phyloP scores from a whole-genome alignment of 495 filamentous ascomycete genomes.

The Cercophora newfieldiana region DNA sequence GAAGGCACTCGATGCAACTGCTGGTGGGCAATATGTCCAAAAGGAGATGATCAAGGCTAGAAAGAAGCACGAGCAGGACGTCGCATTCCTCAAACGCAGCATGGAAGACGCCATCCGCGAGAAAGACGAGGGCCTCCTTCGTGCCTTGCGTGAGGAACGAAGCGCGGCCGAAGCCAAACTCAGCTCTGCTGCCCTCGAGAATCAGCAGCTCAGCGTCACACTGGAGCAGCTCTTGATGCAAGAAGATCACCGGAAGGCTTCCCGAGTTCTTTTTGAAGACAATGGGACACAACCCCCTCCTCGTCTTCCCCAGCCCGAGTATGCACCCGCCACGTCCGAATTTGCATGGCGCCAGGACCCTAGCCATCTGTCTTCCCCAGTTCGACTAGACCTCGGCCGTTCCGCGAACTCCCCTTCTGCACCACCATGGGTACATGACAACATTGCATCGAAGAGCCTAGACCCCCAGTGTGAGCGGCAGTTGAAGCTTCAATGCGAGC shows the following conservation, averaged over 20 bases:
- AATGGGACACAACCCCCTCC: neutral
- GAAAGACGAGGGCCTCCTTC: neutral
- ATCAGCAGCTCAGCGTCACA: neutral
- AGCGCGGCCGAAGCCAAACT: neutral
- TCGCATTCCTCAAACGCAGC: conserved; percentile 21
- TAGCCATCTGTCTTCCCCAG: too few relatives aligned
- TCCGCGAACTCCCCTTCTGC: neutral
- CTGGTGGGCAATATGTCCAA: conserved; percentile 31
- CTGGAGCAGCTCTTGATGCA: neutral
- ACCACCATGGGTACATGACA: neutral
- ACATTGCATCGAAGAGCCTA: too few relatives aligned
- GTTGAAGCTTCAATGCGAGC: neutral
- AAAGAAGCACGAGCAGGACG: conserved; percentile 23
- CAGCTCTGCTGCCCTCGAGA: neutral
- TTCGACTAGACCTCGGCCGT: too few relatives aligned
- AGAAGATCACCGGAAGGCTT: neutral
- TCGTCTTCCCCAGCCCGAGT: neutral
- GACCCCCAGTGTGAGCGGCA: neutral
- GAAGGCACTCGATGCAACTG: conserved; percentile 31
- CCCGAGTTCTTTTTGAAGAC: neutral
- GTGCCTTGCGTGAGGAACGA: neutral
- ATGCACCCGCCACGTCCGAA: neutral
- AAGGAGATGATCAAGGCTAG: conserved; percentile 23
- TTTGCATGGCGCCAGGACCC: too few relatives aligned
- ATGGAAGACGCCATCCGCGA: conserved; percentile 19